Conservation (phyloP, 106 monocot genomes). For the Allium fistulosum region DNA sequence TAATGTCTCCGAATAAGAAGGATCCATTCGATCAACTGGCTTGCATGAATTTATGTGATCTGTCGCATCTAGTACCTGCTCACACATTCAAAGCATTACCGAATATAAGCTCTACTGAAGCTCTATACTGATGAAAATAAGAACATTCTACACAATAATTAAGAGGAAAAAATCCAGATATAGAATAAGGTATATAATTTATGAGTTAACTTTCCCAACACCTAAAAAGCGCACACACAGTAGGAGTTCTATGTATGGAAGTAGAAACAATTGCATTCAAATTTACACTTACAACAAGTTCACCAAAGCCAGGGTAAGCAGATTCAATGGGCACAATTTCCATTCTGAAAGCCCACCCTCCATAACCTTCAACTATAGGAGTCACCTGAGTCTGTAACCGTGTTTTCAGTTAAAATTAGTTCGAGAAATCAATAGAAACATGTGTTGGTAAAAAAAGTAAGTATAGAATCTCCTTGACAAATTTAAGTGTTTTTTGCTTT, state of each 20-base stretch:
- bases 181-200: too few species aligned
- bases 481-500: too few species aligned
- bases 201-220: too few species aligned
- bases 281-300: conserved; percentile 80
- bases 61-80: conserved; percentile 63
- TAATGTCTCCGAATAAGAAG: conserved; percentile 82
- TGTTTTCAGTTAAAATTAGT: too few species aligned
- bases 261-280: background rate
- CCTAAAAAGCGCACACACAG: too few species aligned
- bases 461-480: too few species aligned
- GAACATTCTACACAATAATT: too few species aligned
- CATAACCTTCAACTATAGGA: conserved; percentile 99
- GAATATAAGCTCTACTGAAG: too few species aligned
- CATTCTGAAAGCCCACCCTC: conserved; percentile 94
- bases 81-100: too few species aligned
- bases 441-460: too few species aligned
- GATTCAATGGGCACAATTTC: conserved; percentile 99
- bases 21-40: conserved; percentile 68
- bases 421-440: too few species aligned
- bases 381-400: conserved; percentile 78
- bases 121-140: too few species aligned
- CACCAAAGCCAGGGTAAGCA: conserved; percentile 98
- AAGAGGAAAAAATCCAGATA: background rate
- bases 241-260: background rate
- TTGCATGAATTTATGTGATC: conserved; percentile 99